These are phyloP conservation scores for Brettanomyces naardenensis DNA, from an alignment of 805 yeast species.

Conservation along the genomic window DNA sequence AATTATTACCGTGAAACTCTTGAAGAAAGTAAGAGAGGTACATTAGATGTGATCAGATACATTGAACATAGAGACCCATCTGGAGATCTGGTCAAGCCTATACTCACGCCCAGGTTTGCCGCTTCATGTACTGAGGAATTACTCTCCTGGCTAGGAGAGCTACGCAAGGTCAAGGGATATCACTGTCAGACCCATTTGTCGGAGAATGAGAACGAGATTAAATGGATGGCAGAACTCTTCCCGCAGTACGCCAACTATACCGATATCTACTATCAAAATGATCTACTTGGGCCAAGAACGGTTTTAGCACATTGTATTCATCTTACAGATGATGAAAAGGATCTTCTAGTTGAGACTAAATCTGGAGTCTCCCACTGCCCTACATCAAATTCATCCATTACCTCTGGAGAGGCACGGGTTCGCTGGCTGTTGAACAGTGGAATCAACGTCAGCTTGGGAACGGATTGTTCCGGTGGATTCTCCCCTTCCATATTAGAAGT, in stretches of 20 bases:
- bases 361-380: constrained; percentile 92
- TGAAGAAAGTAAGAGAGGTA: constrained; percentile 45
- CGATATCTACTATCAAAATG: constrained; percentile 62
- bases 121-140: constrained; percentile 70
- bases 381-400: constrained; percentile 75
- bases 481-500: constrained; percentile 55
- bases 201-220: constrained; percentile 71
- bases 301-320: constrained; percentile 89
- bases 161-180: constrained; percentile 39
- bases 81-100: constrained; percentile 53
- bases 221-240: constrained; percentile 62
- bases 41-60: constrained; percentile 49
- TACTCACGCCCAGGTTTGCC: constrained; percentile 90
- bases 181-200: constrained; percentile 89
- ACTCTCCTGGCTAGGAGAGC: constrained; percentile 53
- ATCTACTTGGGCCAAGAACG: constrained; percentile 55
- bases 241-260: constrained; percentile 68
- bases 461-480: constrained; percentile 75
- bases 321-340: constrained; percentile 54
- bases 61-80: constrained; percentile 45
- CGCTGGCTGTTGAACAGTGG: constrained; percentile 56
- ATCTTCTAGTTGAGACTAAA: constrained; percentile 41
- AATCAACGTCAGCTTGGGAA: constrained; percentile 74
- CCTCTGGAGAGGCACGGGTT: constrained; percentile 87
- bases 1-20: constrained; percentile 55